These are phyloP conservation scores for Melaleuca quinquenervia DNA, from an alignment of 345 rosid genomes.

Conservation along the genomic window DNA sequence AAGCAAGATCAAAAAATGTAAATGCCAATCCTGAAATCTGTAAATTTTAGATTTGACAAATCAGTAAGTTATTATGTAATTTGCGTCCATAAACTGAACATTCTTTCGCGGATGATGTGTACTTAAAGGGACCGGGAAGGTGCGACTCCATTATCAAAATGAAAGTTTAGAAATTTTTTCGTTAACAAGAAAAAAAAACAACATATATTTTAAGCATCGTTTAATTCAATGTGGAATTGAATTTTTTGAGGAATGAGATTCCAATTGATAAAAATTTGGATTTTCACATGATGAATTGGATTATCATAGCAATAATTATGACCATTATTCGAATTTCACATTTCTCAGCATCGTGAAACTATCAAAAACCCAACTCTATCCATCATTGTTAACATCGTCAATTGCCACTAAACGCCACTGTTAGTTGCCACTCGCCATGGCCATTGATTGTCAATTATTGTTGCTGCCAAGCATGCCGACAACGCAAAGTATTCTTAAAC, in stretches of 20 bases:
- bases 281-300: not conserved
- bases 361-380: not conserved
- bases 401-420: too few species aligned
- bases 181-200: too few species aligned
- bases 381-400: accelerated
- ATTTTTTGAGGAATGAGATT: not conserved
- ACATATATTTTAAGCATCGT: not conserved
- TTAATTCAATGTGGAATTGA: accelerated
- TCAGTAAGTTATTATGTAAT: not conserved
- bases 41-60: not conserved
- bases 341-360: not conserved
- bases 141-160: not conserved
- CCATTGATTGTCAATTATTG: accelerated
- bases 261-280: accelerated
- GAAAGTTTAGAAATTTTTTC: not conserved
- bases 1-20: too few species aligned
- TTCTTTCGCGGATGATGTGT: accelerated
- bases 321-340: accelerated
- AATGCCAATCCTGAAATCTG: not conserved
- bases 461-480: accelerated
- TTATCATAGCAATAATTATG: too few species aligned
- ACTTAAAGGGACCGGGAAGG: accelerated
- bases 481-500: accelerated
- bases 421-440: accelerated
- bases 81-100: too few species aligned